Conservation (phyloP, 768 basidiomycete species). For the Russula abietina region DNA sequence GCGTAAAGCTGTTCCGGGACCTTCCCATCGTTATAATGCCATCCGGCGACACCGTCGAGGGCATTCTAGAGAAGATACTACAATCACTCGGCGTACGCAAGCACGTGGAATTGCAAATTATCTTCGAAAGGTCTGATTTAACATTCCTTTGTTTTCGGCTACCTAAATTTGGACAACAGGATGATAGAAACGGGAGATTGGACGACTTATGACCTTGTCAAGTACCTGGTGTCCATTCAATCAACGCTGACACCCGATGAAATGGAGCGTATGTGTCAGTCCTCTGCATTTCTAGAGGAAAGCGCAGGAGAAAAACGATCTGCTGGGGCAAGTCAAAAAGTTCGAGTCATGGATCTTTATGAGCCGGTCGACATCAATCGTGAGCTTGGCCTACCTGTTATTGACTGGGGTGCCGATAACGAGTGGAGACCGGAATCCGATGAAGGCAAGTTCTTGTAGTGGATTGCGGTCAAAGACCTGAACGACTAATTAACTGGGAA, state of each 20-base stretch:
- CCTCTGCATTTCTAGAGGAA: conserved; percentile 73
- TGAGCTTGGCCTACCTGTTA: conserved; percentile 66
- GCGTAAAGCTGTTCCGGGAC: conserved; percentile 84
- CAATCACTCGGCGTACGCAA: conserved; percentile 76
- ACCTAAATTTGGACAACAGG: conserved; percentile 34
- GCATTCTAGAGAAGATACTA: conserved; percentile 63
- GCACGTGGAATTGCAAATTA: conserved; percentile 86
- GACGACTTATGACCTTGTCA: conserved; percentile 78
- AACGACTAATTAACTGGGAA: conserved; percentile 29
- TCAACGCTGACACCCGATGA: conserved; percentile 55
- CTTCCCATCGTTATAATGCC: conserved; percentile 72
- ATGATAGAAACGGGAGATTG: conserved; percentile 89
- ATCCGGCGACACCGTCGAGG: conserved; percentile 58
- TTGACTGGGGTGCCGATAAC: conserved; percentile 76
- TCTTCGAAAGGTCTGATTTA: conserved; percentile 70
- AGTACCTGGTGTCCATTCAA: conserved; percentile 81
- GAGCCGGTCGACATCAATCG: conserved; percentile 75
- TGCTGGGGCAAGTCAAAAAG: conserved; percentile 32
- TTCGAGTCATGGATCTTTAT: conserved; percentile 66
- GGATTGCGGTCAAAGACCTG: background rate
- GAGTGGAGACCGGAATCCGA: conserved; percentile 83
- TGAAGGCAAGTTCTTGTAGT: conserved; percentile 53
- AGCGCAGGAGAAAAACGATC: conserved; percentile 25
- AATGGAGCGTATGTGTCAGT: conserved; percentile 47
- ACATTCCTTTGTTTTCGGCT: background rate